Percentiles rank a stretch among this genome's conserved stretches.
Conservation (phyloP, 257 asterid species). For the Solanum clarkiae region DNA sequence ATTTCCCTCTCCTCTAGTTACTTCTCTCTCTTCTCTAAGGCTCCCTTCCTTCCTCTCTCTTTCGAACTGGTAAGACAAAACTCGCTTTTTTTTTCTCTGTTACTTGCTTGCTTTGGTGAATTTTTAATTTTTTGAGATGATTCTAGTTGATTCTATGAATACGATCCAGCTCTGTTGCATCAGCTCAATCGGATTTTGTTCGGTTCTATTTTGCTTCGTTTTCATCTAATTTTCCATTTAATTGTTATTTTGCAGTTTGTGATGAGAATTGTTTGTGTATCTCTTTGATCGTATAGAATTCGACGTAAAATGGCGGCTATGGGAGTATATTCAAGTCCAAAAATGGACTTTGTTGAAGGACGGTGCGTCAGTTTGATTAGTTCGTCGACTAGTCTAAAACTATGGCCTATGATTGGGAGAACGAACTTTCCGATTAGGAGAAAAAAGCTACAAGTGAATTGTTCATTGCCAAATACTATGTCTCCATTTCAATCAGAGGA, state of each 20-base stretch:
- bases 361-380: constrained; percentile 16
- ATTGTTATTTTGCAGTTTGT: not conserved
- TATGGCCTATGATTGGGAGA: constrained; percentile 11
- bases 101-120: not conserved
- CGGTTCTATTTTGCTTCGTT: not conserved
- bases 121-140: not conserved
- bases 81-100: not conserved
- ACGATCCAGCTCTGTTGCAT: not conserved
- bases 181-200: not conserved
- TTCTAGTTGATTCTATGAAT: not conserved
- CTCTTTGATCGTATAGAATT: not conserved
- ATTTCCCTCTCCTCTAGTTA: not conserved
- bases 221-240: not conserved
- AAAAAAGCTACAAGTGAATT: constrained; percentile 13
- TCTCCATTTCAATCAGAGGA: constrained; percentile 30
- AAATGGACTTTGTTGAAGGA: constrained; percentile 33
- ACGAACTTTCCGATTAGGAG: not conserved
- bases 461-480: constrained; percentile 34
- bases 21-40: not conserved
- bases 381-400: constrained; percentile 18
- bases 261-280: not conserved
- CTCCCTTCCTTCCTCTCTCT: not conserved
- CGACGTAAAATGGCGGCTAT: constrained; percentile 36
- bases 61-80: not conserved
- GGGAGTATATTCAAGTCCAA: constrained; percentile 41